These are phyloP conservation scores for Xerophyta viscosa DNA, from an alignment of 106 monocot genomes.

Conservation along the genomic window DNA sequence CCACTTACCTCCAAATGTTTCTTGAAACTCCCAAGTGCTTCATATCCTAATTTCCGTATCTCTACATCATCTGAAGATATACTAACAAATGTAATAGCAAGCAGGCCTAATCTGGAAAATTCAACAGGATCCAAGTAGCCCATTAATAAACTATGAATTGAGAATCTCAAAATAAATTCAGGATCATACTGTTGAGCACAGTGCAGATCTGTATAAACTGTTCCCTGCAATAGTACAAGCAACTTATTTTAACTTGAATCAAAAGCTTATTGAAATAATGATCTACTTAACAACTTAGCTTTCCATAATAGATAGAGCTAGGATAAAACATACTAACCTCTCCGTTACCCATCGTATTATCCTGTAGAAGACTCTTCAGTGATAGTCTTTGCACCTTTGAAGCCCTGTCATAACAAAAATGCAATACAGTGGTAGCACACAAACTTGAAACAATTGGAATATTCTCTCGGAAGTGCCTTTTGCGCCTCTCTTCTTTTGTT, in stretches of 20 bases:
- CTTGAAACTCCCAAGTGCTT: conserved; percentile 63
- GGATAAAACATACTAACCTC: conserved; percentile 23
- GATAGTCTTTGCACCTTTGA: conserved; percentile 18
- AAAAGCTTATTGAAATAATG: background rate
- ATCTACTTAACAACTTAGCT: background rate
- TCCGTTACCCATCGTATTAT: conserved; percentile 17
- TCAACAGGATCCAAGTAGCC: conserved; percentile 80
- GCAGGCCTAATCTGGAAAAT: conserved; percentile 76
- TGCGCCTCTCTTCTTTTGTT: conserved; percentile 30
- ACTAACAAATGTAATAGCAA: conserved; percentile 68
- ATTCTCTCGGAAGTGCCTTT: conserved; percentile 72
- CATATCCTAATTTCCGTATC: conserved; percentile 70
- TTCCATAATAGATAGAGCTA: too few species aligned
- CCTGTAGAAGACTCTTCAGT: conserved; percentile 39
- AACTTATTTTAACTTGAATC: background rate
- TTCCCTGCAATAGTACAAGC: conserved; percentile 22
- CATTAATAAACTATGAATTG: conserved; percentile 58
- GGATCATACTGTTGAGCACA: conserved; percentile 57
- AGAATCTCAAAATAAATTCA: conserved; percentile 65
- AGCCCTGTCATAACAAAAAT: conserved; percentile 52
- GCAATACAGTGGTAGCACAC: conserved; percentile 48
- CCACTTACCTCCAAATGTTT: conserved; percentile 57
- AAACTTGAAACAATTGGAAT: conserved; percentile 59
- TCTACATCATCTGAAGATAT: conserved; percentile 80
- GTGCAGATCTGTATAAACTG: conserved; percentile 11